Evolutionary conservation across 768 basidiomycete genomes (phyloP), one percentile per base, ranked within the genome.

Genomic region (Myochromella boudieri): DNA sequence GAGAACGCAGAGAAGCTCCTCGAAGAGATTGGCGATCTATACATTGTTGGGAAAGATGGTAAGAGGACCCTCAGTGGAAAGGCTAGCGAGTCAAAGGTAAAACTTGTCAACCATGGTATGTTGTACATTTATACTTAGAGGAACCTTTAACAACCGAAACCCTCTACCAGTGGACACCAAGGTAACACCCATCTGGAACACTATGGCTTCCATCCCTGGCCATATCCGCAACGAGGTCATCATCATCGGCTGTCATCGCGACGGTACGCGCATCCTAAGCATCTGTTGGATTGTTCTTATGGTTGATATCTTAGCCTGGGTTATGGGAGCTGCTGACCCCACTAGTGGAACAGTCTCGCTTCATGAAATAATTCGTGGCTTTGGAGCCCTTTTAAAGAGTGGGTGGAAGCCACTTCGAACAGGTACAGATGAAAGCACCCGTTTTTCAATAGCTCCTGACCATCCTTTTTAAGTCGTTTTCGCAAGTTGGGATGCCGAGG

Each of bases 151-250:
- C 26, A 26, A 37, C 17, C 40, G 6, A 42, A 42, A 20, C 24
- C 18, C 36, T 32, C 25, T 11, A 6, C 41, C 42, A 84, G 88
- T 95, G 31, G 78, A 91, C 46, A 82, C 77, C 22, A 81, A 84
- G 59, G 80, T 94, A 10, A 93, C 78, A 4, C 91, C 92, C 12
- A 91, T 95, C 38, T 95, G 91, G 91, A 97, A 95, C 67, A 75
- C 82, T 11, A 87, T 88, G 79, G 85, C 78, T 9, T 75, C 84
- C 22, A 87, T 95, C 48, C 92, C 91, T 6, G 93, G 91, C 2
- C 80, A 85, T 48, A 79, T 94, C 57, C 76, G 77, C 47, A 84
- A 93, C 58, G 95, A 97, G 63, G 81, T 94, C 3, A 83, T 97
- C 18, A 62, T 97, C 6, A 65, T 97, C 41, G 95, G 94, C 3